A percentile compares a stretch with the other conserved stretches of the same genome.
Conservation (phyloP, 192 early-diverging fungal genomes). For the Coemansia sp. region DNA sequence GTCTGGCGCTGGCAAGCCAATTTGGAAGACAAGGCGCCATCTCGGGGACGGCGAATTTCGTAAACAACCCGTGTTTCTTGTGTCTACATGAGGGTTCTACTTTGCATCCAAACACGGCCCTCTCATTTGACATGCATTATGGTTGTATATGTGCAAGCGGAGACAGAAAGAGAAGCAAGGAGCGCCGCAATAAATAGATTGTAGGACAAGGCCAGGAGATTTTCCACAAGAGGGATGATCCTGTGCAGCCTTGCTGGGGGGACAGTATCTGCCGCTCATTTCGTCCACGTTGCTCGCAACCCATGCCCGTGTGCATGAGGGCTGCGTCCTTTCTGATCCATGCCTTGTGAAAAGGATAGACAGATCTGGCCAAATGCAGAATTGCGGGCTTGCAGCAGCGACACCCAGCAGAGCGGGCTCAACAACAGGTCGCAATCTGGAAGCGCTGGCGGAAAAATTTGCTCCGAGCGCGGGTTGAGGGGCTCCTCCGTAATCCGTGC, state of each 20-base stretch:
- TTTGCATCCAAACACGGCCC: neutral
- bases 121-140: neutral
- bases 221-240: neutral
- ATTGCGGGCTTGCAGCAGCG: neutral
- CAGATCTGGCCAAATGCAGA: neutral
- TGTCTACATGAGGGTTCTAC: neutral
- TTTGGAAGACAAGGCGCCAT: neutral
- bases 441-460: neutral
- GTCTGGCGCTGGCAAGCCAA: neutral
- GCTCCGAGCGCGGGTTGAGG: neutral
- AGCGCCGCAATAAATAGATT: neutral
- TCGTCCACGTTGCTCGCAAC: neutral
- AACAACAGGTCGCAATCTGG: neutral
- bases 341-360: neutral
- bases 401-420: neutral
- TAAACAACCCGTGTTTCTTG: neutral
- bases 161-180: neutral
- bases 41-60: neutral
- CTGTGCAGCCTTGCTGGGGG: neutral
- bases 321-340: neutral
- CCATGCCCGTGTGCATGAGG: neutral
- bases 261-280: neutral
- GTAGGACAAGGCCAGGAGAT: neutral
- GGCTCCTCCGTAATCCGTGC: slow-evolving; percentile 1
- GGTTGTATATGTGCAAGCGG: neutral